phyloP scores from a whole-genome alignment of 1,284 basidiomycete genomes.

The Gymnopus androsaceus region DNA sequence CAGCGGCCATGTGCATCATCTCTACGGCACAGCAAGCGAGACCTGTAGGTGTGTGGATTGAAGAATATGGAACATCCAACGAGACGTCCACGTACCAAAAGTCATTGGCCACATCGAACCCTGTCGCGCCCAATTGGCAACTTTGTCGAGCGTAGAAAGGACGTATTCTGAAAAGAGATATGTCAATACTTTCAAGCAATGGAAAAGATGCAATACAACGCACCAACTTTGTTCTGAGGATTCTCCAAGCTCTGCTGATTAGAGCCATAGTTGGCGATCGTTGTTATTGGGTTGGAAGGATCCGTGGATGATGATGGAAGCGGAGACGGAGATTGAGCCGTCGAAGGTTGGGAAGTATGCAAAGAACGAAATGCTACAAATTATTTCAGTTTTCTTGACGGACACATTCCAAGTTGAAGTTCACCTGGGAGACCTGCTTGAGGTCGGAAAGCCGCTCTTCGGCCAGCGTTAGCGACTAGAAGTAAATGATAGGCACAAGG shows the following conservation, averaged over 20 bases:
- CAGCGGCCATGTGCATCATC: conserved; percentile 99
- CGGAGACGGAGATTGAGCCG: conserved; percentile 15
- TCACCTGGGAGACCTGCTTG: conserved; percentile 47
- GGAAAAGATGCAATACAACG: conserved; percentile 38
- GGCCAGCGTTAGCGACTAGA: conserved; percentile 44
- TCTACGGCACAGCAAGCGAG: conserved; percentile 99
- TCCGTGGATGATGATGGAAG: conserved; percentile 47
- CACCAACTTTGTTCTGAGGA: conserved; percentile 88
- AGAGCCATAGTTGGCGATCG: conserved; percentile 73
- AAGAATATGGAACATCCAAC: conserved; percentile 98
- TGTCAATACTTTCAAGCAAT: conserved; percentile 1
- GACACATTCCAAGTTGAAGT: no score
- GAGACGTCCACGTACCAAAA: conserved; percentile 83
- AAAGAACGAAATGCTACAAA: conserved; percentile 53
- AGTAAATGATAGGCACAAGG: conserved; percentile 9
- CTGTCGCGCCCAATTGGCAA: conserved; percentile 97
- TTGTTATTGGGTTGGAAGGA: conserved; percentile 57
- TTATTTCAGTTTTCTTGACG: no score
- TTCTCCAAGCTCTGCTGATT: conserved; percentile 87
- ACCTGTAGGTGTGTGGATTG: no score
- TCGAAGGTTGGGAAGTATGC: conserved; percentile 47
- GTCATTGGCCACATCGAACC: conserved; percentile 99
- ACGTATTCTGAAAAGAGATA: conserved; percentile 80
- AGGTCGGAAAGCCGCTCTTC: conserved; percentile 48
- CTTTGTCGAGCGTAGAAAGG: conserved; percentile 93